Conservation (phyloP, 306 rosid genomes). For the Lathyrus aphaca region DNA sequence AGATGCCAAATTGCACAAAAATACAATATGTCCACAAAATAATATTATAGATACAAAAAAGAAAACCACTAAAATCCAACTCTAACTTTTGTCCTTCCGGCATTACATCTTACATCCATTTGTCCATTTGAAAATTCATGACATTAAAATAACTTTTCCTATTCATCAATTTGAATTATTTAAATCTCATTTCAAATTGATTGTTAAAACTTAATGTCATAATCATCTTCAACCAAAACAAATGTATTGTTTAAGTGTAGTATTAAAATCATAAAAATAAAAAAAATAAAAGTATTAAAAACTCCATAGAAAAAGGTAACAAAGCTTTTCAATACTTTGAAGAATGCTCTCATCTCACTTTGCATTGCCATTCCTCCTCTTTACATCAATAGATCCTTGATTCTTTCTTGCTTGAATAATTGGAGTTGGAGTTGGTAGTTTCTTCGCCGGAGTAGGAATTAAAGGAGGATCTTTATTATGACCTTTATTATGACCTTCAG, state of each 20-base stretch:
- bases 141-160: constrained; percentile 19
- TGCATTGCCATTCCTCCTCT: constrained; percentile 56
- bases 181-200: background rate
- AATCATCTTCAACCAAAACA: constrained; percentile 2
- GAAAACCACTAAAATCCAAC: background rate
- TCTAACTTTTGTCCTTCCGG: background rate
- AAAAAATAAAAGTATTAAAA: background rate
- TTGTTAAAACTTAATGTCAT: background rate
- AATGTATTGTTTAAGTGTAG: constrained; percentile 6
- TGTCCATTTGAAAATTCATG: background rate
- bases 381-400: constrained; percentile 51
- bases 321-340: constrained; percentile 34
- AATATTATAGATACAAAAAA: constrained; percentile 41
- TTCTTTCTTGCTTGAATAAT: constrained; percentile 50
- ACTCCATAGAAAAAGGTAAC: constrained; percentile 23
- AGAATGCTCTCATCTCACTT: constrained; percentile 46
- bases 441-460: constrained; percentile 77
- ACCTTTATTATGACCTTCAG: no score
- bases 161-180: background rate
- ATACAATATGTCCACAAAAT: constrained; percentile 34
- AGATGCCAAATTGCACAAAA: constrained; percentile 17
- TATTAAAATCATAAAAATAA: background rate
- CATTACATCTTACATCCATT: constrained; percentile 14
- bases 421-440: constrained; percentile 42
- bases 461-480: no score